These are phyloP conservation scores for Nakaseomyces uthaithaninus DNA, from an alignment of 1,139 yeast species.

Conservation along the genomic window DNA sequence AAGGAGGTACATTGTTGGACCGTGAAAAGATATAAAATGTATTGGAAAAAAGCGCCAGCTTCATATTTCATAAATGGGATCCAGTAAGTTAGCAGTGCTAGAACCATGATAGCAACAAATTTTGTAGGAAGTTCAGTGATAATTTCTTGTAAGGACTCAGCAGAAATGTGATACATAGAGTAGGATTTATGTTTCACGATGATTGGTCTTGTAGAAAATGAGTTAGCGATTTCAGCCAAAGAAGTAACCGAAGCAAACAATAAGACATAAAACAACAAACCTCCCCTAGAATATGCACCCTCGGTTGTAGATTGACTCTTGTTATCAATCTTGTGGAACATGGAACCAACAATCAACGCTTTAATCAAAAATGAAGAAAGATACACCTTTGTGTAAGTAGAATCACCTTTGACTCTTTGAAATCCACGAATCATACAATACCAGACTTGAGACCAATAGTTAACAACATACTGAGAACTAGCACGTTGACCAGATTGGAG, in stretches of 20 bases:
- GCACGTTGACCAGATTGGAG: constrained; percentile 39
- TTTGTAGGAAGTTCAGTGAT: constrained; percentile 54
- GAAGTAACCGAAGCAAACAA: constrained; percentile 51
- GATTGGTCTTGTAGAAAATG: constrained; percentile 51
- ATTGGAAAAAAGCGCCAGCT: constrained; percentile 58
- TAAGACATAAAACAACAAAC: constrained; percentile 49
- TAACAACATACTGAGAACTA: constrained; percentile 41
- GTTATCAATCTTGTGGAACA: constrained; percentile 43
- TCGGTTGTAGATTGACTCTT: constrained; percentile 36
- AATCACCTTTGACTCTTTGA: constrained; percentile 50
- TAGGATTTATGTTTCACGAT: constrained; percentile 54
- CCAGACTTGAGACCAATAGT: constrained; percentile 40
- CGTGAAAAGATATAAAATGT: constrained; percentile 42
- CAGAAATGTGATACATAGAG: constrained; percentile 58
- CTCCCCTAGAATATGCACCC: constrained; percentile 52
- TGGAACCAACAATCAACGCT: constrained; percentile 48
- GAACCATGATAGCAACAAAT: constrained; percentile 37
- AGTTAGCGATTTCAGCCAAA: constrained; percentile 48
- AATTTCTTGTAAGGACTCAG: constrained; percentile 55
- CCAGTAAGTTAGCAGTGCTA: constrained; percentile 48
- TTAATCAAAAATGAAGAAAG: constrained; percentile 44
- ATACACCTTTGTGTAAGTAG: constrained; percentile 43
- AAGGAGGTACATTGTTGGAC: constrained; percentile 46
- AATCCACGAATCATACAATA: constrained; percentile 43
- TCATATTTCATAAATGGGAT: constrained; percentile 47